These are phyloP conservation scores for Fusarium sp. DNA, from an alignment of 2,329 filamentous ascomycete species.

Conservation along the genomic window DNA sequence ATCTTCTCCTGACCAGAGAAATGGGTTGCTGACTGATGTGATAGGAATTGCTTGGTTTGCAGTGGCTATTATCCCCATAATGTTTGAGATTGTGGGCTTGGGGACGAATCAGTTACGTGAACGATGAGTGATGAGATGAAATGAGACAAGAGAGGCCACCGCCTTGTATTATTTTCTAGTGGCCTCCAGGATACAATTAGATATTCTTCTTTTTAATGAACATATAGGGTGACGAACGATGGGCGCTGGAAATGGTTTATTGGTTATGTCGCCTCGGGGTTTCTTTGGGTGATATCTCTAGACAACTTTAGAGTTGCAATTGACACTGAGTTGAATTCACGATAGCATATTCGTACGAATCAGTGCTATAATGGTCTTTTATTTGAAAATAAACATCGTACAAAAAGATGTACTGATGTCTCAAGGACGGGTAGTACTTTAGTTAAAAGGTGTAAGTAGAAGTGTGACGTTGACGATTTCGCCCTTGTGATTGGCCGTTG, in stretches of 20 bases:
- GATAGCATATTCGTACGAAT: too few species aligned
- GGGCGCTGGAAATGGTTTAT: slow-evolving; percentile 33
- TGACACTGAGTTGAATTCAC: background rate
- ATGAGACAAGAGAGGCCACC: slow-evolving; percentile 6
- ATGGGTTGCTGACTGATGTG: slow-evolving; percentile 2
- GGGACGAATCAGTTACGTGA: slow-evolving; percentile 54
- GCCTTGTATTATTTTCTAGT: slow-evolving; percentile 9
- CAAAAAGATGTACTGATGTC: too few species aligned
- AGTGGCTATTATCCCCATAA: slow-evolving; percentile 76
- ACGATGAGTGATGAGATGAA: slow-evolving; percentile 35
- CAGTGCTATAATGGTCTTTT: background rate
- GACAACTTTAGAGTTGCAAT: slow-evolving; percentile 20
- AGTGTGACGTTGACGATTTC: background rate
- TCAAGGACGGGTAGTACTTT: background rate
- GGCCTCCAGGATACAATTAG: slow-evolving; percentile 28
- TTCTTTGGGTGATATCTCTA: slow-evolving; percentile 8
- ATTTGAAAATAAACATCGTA: background rate
- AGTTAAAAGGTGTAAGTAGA: background rate
- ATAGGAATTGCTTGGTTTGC: slow-evolving; percentile 85
- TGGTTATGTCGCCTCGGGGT: slow-evolving; percentile 3
- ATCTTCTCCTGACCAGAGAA: background rate
- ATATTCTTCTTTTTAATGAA: slow-evolving; percentile 34
- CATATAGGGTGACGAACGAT: slow-evolving; percentile 37
- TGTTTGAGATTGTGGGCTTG: slow-evolving; percentile 72
- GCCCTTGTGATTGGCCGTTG: slow-evolving; percentile 19